Percentiles rank a stretch among this genome's conserved stretches.
These are phyloP conservation scores for Lecanoromycetidae sp. DNA, from an alignment of 2,329 filamentous ascomycete species.

Conservation along the genomic window DNA sequence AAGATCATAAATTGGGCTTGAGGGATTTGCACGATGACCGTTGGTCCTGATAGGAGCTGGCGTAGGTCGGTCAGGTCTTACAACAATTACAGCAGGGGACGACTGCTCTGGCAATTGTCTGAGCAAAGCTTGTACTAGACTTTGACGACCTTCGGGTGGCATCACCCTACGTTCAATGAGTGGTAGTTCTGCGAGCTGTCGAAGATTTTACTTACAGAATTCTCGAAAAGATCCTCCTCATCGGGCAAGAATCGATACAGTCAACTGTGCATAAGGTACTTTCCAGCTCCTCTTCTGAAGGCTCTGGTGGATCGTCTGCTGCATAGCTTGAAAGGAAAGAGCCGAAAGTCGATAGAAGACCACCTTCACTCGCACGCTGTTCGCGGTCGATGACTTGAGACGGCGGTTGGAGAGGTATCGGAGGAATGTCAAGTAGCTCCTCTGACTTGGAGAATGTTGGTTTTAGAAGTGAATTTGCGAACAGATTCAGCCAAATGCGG, in stretches of 20 bases:
- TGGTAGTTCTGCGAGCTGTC: conserved; percentile 3
- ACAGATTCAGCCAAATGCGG: conserved; percentile 87
- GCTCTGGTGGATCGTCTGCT: conserved; percentile 92
- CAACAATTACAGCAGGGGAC: conserved; percentile 67
- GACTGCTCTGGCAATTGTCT: conserved; percentile 78
- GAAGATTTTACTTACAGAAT: conserved; percentile 51
- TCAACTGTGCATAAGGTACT: conserved; percentile 91
- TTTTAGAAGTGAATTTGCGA: conserved; percentile 85
- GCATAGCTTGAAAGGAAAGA: conserved; percentile 98
- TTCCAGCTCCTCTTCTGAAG: conserved; percentile 91
- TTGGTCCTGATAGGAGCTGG: conserved; percentile 46
- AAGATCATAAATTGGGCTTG: conserved; percentile 65
- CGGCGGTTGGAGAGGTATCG: conserved; percentile 81
- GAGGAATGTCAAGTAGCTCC: conserved; percentile 55
- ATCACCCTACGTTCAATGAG: conserved; percentile 40
- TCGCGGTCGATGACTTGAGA: conserved; percentile 87
- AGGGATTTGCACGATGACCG: conserved; percentile 40
- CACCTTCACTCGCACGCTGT: conserved; percentile 62
- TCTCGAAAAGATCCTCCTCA: conserved; percentile 71
- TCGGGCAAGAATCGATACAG: conserved; percentile 79
- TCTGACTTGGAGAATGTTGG: conserved; percentile 59
- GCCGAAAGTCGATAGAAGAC: conserved; percentile 86
- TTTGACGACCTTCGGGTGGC: conserved; percentile 45
- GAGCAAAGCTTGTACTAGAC: conserved; percentile 61
- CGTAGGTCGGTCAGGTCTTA: conserved; percentile 71